Evolutionary conservation across 441 rosid genomes (phyloP).

Genomic region (Adansonia grandidieri): DNA sequence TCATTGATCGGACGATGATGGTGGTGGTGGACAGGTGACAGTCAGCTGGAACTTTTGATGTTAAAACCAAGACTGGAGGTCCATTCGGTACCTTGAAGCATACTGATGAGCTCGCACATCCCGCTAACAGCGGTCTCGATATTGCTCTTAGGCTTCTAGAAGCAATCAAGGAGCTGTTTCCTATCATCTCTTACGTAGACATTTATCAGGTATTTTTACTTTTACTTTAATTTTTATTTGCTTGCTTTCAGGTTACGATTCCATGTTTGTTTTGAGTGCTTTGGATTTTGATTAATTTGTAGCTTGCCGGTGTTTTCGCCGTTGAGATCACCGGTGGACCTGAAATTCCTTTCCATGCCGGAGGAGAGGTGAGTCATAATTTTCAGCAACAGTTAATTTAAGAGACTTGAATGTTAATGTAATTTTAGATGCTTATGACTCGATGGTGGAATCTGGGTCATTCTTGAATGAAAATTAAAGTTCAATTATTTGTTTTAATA

Average conservation of each 20-base stretch:
- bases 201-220: slow-evolving; percentile 61
- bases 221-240: background rate
- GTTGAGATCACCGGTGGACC: slow-evolving; percentile 95
- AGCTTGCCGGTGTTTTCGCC: slow-evolving; percentile 93
- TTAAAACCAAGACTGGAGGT: slow-evolving; percentile 76
- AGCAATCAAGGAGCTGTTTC: slow-evolving; percentile 83
- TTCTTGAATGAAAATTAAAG: background rate
- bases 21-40: slow-evolving; percentile 67
- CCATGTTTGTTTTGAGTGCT: background rate
- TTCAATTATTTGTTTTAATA: background rate
- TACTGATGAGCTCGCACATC: slow-evolving; percentile 70
- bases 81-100: slow-evolving; percentile 90
- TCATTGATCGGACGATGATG: background rate
- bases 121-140: slow-evolving; percentile 82
- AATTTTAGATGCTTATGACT: background rate
- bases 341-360: slow-evolving; percentile 91
- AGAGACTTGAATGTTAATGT: background rate
- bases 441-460: background rate
- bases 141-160: slow-evolving; percentile 75
- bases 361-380: slow-evolving; percentile 70
- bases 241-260: background rate
- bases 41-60: slow-evolving; percentile 93
- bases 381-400: background rate
- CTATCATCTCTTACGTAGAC: slow-evolving; percentile 66
- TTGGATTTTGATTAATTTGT: slow-evolving; percentile 12